phyloP scores from a whole-genome alignment of 352 stramenopile genomes.

The Elongisporangium undulatum region DNA sequence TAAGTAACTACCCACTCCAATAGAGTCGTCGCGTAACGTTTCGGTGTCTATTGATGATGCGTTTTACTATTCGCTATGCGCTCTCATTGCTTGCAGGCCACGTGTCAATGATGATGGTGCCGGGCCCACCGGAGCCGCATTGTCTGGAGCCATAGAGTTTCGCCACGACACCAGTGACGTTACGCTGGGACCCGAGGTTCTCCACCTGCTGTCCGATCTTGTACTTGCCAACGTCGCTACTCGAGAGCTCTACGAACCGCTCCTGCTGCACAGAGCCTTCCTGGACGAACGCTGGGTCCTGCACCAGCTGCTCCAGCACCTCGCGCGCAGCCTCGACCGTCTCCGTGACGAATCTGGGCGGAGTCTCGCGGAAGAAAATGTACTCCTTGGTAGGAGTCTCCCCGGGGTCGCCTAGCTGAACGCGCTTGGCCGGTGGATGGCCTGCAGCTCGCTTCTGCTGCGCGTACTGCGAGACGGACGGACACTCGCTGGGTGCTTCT shows the following conservation, averaged over 20 bases:
- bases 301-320: slow-evolving; percentile 41
- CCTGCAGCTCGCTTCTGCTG: slow-evolving; percentile 34
- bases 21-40: background rate
- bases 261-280: slow-evolving; percentile 23
- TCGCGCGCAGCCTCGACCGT: slow-evolving; percentile 58
- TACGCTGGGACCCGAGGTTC: slow-evolving; percentile 38
- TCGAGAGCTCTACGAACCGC: slow-evolving; percentile 73
- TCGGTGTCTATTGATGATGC: background rate
- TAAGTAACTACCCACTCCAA: slow-evolving; percentile 4
- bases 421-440: slow-evolving; percentile 39
- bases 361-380: slow-evolving; percentile 80
- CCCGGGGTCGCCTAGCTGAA: slow-evolving; percentile 48
- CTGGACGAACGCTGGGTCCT: slow-evolving; percentile 36
- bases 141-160: slow-evolving; percentile 71
- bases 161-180: slow-evolving; percentile 54
- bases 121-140: slow-evolving; percentile 58
- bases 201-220: slow-evolving; percentile 47
- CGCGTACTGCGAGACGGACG: slow-evolving; percentile 49
- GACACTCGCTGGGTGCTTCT: background rate
- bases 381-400: slow-evolving; percentile 76
- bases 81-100: slow-evolving; percentile 11
- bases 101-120: slow-evolving; percentile 73
- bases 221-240: slow-evolving; percentile 81
- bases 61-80: background rate
- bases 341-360: slow-evolving; percentile 75